Conservation (phyloP, 495 filamentous ascomycete genomes). For the Clavariopsis aquatica region DNA sequence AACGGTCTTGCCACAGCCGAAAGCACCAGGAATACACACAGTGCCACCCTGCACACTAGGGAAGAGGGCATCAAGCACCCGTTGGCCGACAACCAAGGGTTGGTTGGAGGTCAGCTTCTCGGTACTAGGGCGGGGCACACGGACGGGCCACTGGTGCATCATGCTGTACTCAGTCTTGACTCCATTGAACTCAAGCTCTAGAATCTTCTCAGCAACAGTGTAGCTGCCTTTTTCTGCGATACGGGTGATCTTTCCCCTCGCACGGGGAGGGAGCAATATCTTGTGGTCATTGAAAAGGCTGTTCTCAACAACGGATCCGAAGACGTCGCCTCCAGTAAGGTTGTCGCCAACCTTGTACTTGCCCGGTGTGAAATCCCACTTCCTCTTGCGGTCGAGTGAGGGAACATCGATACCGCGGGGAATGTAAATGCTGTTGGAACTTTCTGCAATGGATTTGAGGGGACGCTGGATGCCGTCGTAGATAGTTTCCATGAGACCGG, state of each 20-base stretch:
- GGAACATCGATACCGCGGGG: conserved; percentile 91
- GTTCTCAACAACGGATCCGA: conserved; percentile 94
- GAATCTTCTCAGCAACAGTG: conserved; percentile 88
- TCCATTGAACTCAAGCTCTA: conserved; percentile 96
- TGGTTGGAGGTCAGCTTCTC: conserved; percentile 86
- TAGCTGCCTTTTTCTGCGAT: conserved; percentile 88
- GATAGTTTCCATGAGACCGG: conserved; percentile 97
- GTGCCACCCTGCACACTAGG: conserved; percentile 96
- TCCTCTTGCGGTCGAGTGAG: conserved; percentile 79
- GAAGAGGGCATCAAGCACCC: conserved; percentile 96
- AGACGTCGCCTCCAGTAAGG: conserved; percentile 93
- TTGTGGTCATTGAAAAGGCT: conserved; percentile 92
- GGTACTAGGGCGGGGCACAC: conserved; percentile 84
- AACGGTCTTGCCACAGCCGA: conserved; percentile 99
- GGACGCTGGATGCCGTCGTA: conserved; percentile 99
- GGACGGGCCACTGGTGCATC: conserved; percentile 99
- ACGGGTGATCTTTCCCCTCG: conserved; percentile 84
- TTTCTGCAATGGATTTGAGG: conserved; percentile 75
- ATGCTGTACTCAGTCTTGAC: conserved; percentile 88
- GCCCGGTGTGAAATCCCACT: conserved; percentile 91
- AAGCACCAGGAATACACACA: conserved; percentile 96
- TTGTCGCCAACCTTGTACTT: conserved; percentile 91
- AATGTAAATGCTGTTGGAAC: conserved; percentile 89
- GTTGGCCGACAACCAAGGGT: conserved; percentile 93
- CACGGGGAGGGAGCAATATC: conserved; percentile 89